These are phyloP conservation scores for Psilocybe cyanescens DNA, from an alignment of 768 basidiomycete genomes.

Conservation along the genomic window DNA sequence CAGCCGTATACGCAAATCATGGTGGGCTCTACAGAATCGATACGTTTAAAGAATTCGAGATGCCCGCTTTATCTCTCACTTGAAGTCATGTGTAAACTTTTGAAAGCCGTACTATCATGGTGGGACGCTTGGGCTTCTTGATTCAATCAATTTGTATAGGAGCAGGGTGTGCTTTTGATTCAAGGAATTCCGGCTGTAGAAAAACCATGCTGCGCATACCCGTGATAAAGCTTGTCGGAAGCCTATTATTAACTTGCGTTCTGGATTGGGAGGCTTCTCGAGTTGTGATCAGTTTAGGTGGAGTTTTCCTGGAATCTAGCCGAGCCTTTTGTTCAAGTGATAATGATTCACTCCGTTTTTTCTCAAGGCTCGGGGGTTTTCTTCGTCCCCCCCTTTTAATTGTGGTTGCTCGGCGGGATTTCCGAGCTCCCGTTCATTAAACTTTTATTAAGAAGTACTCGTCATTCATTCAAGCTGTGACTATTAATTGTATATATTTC, in stretches of 20 bases:
- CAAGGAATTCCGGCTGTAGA: no score
- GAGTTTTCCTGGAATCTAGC: no score
- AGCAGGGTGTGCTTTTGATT: no score
- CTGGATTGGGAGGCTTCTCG: no score
- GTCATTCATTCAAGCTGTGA: not conserved
- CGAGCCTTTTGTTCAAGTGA: not conserved
- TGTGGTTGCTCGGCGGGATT: not conserved
- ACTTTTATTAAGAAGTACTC: not conserved
- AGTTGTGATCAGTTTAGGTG: not conserved
- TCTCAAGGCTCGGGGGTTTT: not conserved
- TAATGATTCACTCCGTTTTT: not conserved
- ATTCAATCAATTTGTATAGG: no score
- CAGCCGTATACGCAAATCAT: not conserved
- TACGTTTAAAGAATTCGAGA: not conserved
- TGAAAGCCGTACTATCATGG: no score
- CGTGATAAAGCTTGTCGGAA: no score
- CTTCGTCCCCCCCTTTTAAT: not conserved
- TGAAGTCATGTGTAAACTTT: not conserved
- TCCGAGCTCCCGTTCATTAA: not conserved
- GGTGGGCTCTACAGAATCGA: not conserved
- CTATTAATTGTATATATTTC: not conserved
- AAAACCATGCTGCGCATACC: no score
- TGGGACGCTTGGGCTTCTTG: no score
- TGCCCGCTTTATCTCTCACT: not conserved
- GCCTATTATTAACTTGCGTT: no score